phyloP scores from a whole-genome alignment of 2,329 filamentous ascomycete genomes.

The Emmonsia crescens region DNA sequence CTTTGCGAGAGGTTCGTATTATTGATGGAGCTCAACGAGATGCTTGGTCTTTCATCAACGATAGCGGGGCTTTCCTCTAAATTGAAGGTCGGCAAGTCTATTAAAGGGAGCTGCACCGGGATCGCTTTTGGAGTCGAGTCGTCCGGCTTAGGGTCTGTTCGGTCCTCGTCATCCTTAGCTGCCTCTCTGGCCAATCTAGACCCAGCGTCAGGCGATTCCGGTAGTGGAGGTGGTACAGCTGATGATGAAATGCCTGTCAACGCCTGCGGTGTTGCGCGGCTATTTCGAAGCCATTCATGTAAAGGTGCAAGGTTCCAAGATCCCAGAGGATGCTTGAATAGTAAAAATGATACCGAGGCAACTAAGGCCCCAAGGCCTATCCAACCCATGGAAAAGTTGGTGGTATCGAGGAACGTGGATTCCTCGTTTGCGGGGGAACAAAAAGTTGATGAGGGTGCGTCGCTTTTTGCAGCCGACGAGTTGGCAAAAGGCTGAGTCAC shows the following conservation, averaged over 20 bases:
- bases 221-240: not conserved
- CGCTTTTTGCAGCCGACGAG: not conserved
- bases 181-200: not conserved
- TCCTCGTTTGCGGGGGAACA: not conserved
- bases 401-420: too few relatives aligned
- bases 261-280: not conserved
- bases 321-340: constrained; percentile 30
- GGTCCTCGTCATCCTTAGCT: not conserved
- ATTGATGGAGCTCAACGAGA: not conserved
- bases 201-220: not conserved
- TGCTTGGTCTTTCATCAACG: not conserved
- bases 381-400: constrained; percentile 29
- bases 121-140: constrained; percentile 8
- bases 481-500: not conserved
- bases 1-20: constrained; percentile 8
- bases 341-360: constrained; percentile 29
- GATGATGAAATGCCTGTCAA: not conserved
- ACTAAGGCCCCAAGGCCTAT: constrained; percentile 30
- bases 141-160: not conserved
- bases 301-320: constrained; percentile 19
- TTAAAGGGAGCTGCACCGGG: not conserved
- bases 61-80: not conserved
- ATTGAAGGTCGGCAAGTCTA: not conserved
- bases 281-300: not conserved
- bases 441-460: not conserved